phyloP scores from a whole-genome alignment of 495 filamentous ascomycete species.

The Penicillium egyptiacum region DNA sequence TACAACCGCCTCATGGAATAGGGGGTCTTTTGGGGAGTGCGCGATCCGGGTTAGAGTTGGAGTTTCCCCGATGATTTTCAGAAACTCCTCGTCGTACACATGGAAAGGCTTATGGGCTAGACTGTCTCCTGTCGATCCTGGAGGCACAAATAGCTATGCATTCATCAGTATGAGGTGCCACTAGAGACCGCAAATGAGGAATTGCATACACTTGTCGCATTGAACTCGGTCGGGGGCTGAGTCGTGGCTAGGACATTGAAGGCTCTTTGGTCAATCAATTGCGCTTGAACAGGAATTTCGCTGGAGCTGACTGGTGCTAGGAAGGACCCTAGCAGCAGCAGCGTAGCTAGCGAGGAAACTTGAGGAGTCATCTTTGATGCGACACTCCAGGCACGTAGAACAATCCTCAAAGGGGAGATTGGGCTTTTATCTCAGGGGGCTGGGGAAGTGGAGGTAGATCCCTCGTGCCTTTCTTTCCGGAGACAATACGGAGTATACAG shows the following conservation, averaged over 20 bases:
- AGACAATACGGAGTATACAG: neutral
- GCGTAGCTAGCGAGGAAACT: neutral
- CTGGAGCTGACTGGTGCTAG: conserved; percentile 2
- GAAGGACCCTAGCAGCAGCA: neutral
- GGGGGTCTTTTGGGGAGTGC: conserved; percentile 33
- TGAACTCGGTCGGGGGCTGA: conserved; percentile 19
- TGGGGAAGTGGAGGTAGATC: conserved; percentile 3
- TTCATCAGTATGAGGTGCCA: neutral
- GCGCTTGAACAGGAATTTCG: conserved; percentile 21
- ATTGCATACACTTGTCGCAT: conserved; percentile 19
- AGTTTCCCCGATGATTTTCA: conserved; percentile 19
- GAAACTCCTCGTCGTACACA: conserved; percentile 24
- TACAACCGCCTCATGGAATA: conserved; percentile 53
- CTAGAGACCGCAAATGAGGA: neutral
- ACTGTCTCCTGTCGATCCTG: conserved; percentile 25
- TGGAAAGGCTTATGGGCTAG: conserved; percentile 29
- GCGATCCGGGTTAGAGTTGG: conserved; percentile 25
- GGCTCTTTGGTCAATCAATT: conserved; percentile 18
- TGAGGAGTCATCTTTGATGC: neutral
- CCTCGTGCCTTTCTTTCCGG: neutral
- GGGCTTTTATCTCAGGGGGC: neutral
- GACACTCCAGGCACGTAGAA: neutral
- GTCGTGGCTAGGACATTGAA: conserved; percentile 26
- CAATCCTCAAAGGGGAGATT: neutral
- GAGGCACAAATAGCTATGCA: conserved; percentile 22